phyloP scores from a whole-genome alignment of 2,329 filamentous ascomycete genomes.

The Ceratocystis papillata region DNA sequence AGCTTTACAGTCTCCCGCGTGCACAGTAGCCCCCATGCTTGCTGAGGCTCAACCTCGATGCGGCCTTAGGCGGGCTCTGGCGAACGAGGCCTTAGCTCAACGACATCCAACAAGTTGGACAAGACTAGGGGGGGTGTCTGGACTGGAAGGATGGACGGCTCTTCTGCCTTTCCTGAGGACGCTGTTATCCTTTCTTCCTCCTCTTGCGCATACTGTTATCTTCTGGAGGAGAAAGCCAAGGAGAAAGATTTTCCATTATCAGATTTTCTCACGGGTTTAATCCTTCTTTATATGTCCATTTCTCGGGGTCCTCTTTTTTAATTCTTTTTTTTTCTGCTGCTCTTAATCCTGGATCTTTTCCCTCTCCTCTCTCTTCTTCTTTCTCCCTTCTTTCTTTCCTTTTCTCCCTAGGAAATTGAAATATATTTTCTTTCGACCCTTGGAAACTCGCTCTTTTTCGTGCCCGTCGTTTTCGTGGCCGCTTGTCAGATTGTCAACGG shows the following conservation, averaged over 20 bases:
- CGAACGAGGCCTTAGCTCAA: too few relatives aligned
- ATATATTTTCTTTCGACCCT: constrained; percentile 1
- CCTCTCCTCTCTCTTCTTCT: not conserved
- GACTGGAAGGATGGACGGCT: not conserved
- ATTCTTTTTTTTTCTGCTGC: constrained; percentile 14
- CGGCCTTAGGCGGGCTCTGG: not conserved
- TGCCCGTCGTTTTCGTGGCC: too few relatives aligned
- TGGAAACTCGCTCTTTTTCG: not conserved
- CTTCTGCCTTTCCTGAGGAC: not conserved
- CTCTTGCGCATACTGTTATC: not conserved
- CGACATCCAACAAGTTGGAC: too few relatives aligned
- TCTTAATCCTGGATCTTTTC: not conserved
- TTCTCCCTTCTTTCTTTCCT: constrained; percentile 15
- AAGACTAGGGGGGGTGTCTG: not conserved
- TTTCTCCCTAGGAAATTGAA: constrained; percentile 4
- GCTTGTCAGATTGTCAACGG: not conserved
- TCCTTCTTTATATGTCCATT: constrained; percentile 15
- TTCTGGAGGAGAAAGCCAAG: not conserved
- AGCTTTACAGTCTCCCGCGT: not conserved
- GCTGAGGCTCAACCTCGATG: not conserved
- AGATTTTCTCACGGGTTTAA: constrained; percentile 18
- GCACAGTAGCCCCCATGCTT: not conserved
- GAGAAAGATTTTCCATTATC: constrained; percentile 15
- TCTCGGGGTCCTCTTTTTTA: constrained; percentile 18
- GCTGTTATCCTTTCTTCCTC: not conserved